phyloP scores from a whole-genome alignment of 495 filamentous ascomycete genomes.

The Hypoxylon cercidicola region DNA sequence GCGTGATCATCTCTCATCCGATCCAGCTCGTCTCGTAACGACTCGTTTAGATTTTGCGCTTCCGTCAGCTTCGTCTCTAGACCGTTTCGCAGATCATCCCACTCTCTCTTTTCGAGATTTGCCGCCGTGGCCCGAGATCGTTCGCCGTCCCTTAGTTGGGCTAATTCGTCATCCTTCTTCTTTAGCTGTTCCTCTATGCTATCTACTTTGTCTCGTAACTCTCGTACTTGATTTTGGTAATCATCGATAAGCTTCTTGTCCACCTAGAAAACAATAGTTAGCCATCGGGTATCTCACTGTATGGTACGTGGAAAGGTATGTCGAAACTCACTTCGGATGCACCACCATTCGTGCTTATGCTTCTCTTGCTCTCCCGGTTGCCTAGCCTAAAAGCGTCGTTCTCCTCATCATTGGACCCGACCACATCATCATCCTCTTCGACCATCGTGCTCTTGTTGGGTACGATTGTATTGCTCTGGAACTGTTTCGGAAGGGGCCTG shows the following conservation, averaged over 20 bases:
- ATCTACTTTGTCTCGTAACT: slow-evolving; percentile 78
- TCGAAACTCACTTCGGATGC: slow-evolving; percentile 60
- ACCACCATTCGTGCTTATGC: slow-evolving; percentile 54
- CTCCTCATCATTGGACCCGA: slow-evolving; percentile 60
- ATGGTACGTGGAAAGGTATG: neutral
- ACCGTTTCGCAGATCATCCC: slow-evolving; percentile 74
- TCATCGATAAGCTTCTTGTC: slow-evolving; percentile 79
- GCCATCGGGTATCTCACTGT: neutral
- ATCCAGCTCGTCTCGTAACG: slow-evolving; percentile 80
- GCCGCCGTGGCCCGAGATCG: slow-evolving; percentile 53
- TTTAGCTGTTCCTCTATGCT: slow-evolving; percentile 71
- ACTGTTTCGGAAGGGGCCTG: slow-evolving; percentile 82
- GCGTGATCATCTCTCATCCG: slow-evolving; percentile 73
- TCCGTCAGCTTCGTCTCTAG: slow-evolving; percentile 83
- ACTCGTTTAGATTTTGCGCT: slow-evolving; percentile 79
- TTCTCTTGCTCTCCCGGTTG: slow-evolving; percentile 67
- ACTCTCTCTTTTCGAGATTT: slow-evolving; percentile 73
- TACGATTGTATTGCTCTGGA: slow-evolving; percentile 94
- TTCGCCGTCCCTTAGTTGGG: slow-evolving; percentile 52
- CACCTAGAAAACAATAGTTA: slow-evolving; percentile 50
- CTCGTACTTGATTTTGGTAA: slow-evolving; percentile 78
- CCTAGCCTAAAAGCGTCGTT: slow-evolving; percentile 60
- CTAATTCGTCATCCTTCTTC: slow-evolving; percentile 62
- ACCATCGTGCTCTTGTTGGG: slow-evolving; percentile 99
- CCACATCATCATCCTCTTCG: slow-evolving; percentile 87